Evolutionary conservation across 176 grass and related monocot species (phyloP), one percentile per base, ranked within the genome.

Genomic region (Chloris gayana): DNA sequence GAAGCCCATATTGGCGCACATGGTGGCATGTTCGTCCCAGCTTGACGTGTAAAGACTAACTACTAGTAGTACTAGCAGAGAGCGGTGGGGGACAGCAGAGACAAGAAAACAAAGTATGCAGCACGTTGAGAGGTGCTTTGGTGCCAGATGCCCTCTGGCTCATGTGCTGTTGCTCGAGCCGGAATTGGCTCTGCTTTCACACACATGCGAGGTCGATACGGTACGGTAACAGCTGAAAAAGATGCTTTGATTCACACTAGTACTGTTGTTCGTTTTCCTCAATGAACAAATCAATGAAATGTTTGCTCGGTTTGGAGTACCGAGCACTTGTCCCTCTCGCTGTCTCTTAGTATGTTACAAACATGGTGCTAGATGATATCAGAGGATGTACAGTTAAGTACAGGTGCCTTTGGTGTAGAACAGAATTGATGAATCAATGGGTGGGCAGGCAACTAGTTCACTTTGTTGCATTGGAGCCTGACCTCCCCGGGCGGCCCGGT

Each of bases 401-500:
- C 22, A 53, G 72, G n/a, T 25, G 54, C 9, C 8, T 13, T 12
- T 59, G 21, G 25, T 26, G 0, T 60, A 14, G n/a, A 60, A 60
- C 27, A 0, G 57, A 27, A 27, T 25, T 22, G 46, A 58, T 57
- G 1, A 45, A 17, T 29, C 45, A 30, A 59, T 18, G 7, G 3
- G 3, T 4, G 25, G 31, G 12, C n/a, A n/a, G 1, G 9, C 19
- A 8, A 15, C 29, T 79, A 73, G 77, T 92, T 92, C 25, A 84
- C 78, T 30, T 24, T 69, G 64, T 31, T 77, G 87, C 90, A 92
- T 21, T 50, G 31, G 14, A 56, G 77, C 42, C 87, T 64, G 75
- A 92, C 72, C 84, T 94, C 88, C 14, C 88, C 88, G 1, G 72
- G 62, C 0, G 51, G 49, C 0, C 82, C 91, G 3, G 88, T 88